phyloP scores from a whole-genome alignment of 2,329 filamentous ascomycete genomes.

The Blastomyces silverae region DNA sequence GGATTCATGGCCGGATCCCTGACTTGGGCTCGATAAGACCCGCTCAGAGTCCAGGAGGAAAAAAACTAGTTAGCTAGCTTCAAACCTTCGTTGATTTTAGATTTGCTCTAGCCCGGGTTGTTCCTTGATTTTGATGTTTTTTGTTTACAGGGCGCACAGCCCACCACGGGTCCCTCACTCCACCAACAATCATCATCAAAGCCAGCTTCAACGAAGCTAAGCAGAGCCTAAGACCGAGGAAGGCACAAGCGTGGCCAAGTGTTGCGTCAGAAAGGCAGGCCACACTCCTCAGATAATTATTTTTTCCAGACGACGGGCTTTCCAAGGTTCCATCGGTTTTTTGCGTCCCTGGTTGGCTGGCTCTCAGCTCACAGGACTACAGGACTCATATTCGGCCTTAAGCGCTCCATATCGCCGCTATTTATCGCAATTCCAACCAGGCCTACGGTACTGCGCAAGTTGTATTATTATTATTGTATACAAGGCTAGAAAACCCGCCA shows the following conservation, averaged over 20 bases:
- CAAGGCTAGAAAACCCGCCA: not conserved
- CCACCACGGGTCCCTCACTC: too few relatives aligned
- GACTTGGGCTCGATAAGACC: too few relatives aligned
- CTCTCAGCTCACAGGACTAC: too few relatives aligned
- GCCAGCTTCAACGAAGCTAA: not conserved
- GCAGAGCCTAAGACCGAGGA: not conserved
- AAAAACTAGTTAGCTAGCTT: not conserved
- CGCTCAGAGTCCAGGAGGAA: not conserved
- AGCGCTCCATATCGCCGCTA: not conserved
- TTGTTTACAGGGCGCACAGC: too few relatives aligned
- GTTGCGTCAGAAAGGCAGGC: not conserved
- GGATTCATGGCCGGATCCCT: not conserved
- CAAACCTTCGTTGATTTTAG: constrained; percentile 7
- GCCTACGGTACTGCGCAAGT: not conserved
- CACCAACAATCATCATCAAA: not conserved
- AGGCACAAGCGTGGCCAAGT: not conserved
- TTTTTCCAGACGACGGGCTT: not conserved
- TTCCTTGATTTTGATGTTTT: constrained; percentile 1
- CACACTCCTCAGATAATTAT: not conserved
- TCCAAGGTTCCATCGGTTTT: not conserved
- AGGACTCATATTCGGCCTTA: not conserved
- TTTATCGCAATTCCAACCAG: not conserved
- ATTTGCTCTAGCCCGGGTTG: not conserved
- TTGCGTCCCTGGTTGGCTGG: too few relatives aligned
- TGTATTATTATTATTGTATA: not conserved